These are phyloP conservation scores for Diphasiastrum complanatum DNA, from an alignment of 83 land plant species.

Conservation along the genomic window DNA sequence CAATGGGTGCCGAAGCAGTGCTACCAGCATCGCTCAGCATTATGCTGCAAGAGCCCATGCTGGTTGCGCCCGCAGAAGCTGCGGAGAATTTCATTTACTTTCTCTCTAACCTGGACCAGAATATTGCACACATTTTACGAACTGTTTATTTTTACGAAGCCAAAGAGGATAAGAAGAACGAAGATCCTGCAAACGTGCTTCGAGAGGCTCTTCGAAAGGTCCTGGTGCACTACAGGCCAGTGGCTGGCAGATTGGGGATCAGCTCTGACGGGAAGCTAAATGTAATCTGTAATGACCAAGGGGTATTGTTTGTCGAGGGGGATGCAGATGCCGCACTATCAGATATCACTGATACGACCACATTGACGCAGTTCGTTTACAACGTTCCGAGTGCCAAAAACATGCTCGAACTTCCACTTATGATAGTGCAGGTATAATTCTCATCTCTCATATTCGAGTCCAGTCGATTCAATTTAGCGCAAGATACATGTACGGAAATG, in stretches of 20 bases:
- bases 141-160: conserved; percentile 65
- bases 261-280: conserved; percentile 71
- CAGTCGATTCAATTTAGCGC: background rate
- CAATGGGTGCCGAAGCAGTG: too few relatives aligned
- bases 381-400: conserved; percentile 59
- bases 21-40: too few relatives aligned
- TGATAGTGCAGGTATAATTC: conserved; percentile 61
- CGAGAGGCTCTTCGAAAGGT: conserved; percentile 52
- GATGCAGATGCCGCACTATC: conserved; percentile 49
- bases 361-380: conserved; percentile 73
- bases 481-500: too few relatives aligned
- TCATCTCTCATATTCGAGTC: background rate
- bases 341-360: conserved; percentile 54
- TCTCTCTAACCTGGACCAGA: conserved; percentile 60
- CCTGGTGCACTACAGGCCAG: conserved; percentile 64
- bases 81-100: conserved; percentile 54
- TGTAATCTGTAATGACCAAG: conserved; percentile 66
- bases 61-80: conserved; percentile 47
- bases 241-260: conserved; percentile 78
- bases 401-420: conserved; percentile 67
- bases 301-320: conserved; percentile 79
- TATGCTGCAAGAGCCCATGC: conserved; percentile 40
- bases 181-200: conserved; percentile 42
- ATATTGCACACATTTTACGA: conserved; percentile 40
- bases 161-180: conserved; percentile 33